Evolutionary conservation across 176 grass and related monocot genomes (phyloP), one percentile per base, ranked within the genome.

Genomic region (Carex littledalei): DNA sequence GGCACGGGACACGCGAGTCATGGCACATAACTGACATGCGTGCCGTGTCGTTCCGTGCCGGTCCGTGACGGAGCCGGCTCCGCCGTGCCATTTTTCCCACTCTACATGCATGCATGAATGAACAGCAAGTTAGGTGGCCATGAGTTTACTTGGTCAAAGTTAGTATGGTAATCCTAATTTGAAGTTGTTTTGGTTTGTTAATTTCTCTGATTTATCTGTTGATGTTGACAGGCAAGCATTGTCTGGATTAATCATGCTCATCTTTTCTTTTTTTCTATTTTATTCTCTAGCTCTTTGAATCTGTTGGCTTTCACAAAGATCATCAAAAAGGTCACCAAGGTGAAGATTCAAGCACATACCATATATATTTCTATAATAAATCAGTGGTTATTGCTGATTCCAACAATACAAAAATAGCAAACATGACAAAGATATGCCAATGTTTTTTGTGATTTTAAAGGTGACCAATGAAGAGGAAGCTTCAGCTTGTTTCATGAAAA

Each of bases 221-320:
- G 45, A 57, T 85, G 67, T 56, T 75, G 84, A 45, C 69, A 85
- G 47, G 22, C 18, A 61, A 64, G 6, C 18, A 73, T 81, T 32
- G 6, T 86, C 6, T 78, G 83, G 52, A 87, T 22, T 39, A 39
- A 39, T 50, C 24, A 29, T 21, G 14, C 8, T n/a, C 22, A 72
- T 35, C 73, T 0, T 6, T 87, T 9, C 32, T 88, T 74, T 63
- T 86, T 78, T 49, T 11, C 2, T 50, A 3, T 50, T 50, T 50
- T 50, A 2, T 50, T 17, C 64, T 89, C 49, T 87, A 99, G 96
- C 84, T 91, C 91, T 26, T 88, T 95, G 70, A 99, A 99, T 22
- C 86, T 99, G n/a, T 87, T 90, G 66, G 96, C 96, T 0, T 95
- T 99, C 85, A 95, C 89, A 3, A 99, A 99, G 84, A 99, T 99